Percentiles rank a stretch among this genome's conserved stretches.
These are phyloP conservation scores for Corchorus capsularis DNA, from an alignment of 345 rosid genomes.

Conservation along the genomic window DNA sequence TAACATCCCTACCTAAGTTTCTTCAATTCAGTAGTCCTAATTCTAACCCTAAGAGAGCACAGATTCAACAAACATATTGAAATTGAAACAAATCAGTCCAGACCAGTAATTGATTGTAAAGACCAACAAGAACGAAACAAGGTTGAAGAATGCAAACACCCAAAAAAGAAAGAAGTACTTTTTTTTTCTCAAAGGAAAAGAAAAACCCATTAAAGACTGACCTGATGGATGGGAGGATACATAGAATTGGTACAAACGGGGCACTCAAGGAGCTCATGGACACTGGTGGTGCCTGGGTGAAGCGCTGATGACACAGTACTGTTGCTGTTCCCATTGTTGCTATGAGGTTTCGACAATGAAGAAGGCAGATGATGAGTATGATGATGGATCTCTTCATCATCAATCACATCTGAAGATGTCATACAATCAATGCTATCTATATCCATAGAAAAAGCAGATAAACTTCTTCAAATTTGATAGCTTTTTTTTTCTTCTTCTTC, in stretches of 20 bases:
- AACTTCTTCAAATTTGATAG: slow-evolving; percentile 3
- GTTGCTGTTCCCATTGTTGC: slow-evolving; percentile 36
- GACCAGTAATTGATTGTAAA: neutral
- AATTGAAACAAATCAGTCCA: neutral
- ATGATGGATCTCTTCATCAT: slow-evolving; percentile 84
- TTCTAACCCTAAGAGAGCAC: slow-evolving; percentile 4
- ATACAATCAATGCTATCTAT: slow-evolving; percentile 76
- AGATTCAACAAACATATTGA: neutral
- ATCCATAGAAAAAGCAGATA: slow-evolving; percentile 49
- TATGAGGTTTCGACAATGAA: slow-evolving; percentile 58
- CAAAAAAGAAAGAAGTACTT: neutral
- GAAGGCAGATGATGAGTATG: slow-evolving; percentile 55
- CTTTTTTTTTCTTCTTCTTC: slow-evolving; percentile 7
- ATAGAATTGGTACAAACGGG: slow-evolving; percentile 96
- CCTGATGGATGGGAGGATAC: slow-evolving; percentile 99
- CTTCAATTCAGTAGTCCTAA: neutral
- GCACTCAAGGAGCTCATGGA: slow-evolving; percentile 95
- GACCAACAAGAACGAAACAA: neutral
- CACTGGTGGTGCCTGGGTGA: slow-evolving; percentile 77
- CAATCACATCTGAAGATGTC: slow-evolving; percentile 66
- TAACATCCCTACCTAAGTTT: neutral
- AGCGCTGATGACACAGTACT: slow-evolving; percentile 44
- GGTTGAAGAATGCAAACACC: slow-evolving; percentile 2
- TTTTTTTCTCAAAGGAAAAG: neutral
- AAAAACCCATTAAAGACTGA: slow-evolving; percentile 24